Evolutionary conservation across 495 filamentous ascomycete genomes (phyloP).

Genomic region (Hypoxylon rickii): DNA sequence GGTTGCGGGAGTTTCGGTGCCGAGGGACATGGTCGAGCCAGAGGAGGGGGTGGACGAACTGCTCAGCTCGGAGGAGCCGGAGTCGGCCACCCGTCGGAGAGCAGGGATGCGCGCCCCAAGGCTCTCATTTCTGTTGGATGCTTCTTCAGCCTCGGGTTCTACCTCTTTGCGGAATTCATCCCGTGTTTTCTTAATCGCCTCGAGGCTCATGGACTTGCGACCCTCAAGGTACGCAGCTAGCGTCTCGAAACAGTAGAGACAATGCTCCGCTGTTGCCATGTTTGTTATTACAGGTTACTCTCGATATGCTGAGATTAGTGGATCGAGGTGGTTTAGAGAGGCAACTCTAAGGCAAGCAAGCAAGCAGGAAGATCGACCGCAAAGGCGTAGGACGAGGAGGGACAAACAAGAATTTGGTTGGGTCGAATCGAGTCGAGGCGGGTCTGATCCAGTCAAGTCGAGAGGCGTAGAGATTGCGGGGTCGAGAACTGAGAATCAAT

Average conservation of each 20-base stretch:
- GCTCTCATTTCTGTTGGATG: slow-evolving; percentile 34
- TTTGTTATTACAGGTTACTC: slow-evolving; percentile 4
- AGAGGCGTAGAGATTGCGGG: neutral
- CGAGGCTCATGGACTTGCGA: slow-evolving; percentile 56
- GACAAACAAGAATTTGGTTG: neutral
- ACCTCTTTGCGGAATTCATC: slow-evolving; percentile 50
- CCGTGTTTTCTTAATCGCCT: slow-evolving; percentile 75
- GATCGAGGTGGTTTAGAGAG: neutral
- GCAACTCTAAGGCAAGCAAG: too few relatives aligned
- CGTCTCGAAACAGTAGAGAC: slow-evolving; percentile 88
- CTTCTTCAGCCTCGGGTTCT: slow-evolving; percentile 27
- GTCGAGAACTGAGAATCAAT: neutral
- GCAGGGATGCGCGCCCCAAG: slow-evolving; percentile 46
- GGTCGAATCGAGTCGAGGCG: neutral
- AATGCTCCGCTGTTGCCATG: slow-evolving; percentile 86
- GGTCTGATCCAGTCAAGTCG: too few relatives aligned
- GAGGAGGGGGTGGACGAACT: slow-evolving; percentile 39
- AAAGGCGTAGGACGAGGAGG: too few relatives aligned
- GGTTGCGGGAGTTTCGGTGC: slow-evolving; percentile 35
- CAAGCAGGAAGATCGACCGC: too few relatives aligned
- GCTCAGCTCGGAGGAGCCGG: slow-evolving; percentile 35
- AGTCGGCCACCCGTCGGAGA: slow-evolving; percentile 42
- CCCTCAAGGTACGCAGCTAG: slow-evolving; percentile 60
- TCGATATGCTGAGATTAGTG: too few relatives aligned
- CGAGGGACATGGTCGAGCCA: slow-evolving; percentile 39